Evolutionary conservation across 805 yeast species (phyloP), one percentile per base, ranked within the genome.

Genomic region (Lipomyces anomalus): DNA sequence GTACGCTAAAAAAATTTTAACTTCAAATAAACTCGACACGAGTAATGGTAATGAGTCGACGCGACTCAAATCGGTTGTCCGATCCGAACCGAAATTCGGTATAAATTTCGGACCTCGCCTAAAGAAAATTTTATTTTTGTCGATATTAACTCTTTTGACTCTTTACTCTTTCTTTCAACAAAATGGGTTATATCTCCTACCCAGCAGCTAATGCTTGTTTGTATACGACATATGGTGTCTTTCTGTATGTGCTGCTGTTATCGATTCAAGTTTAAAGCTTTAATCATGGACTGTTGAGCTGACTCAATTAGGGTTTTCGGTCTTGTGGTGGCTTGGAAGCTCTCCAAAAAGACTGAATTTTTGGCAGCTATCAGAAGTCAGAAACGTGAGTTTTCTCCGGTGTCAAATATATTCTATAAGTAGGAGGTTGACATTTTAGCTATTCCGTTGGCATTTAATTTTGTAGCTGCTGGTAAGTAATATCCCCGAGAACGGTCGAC

Each of bases 391-490:
- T 44, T 23, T 11, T 26, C 3, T 22, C 21, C 38, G 26, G 13
- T 20, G n/a, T n/a, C n/a, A n/a, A n/a, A n/a, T n/a, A n/a, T n/a
- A n/a, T n/a, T n/a, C n/a, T n/a, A n/a, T n/a, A n/a, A n/a, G n/a
- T n/a, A n/a, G n/a, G n/a, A n/a, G n/a, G 41, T 41, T 7, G 16
- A 21, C 9, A 32, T 1, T 7, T 23, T 37, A 54, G 67, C 67
- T 28, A 34, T 86, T 13, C 95, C 95, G 1, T 68, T 89, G 56
- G 84, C 95, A 1, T 70, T 89, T 49, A 89, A 89, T 63, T 89
- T 89, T 62, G 78, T 89, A 44, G 97, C 97, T 41, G 80, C 94
- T 55, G 95, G 95, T 76, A 71, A 69, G 84, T 81, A 61, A 16
- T 29, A 34, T 42, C 43, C 17, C 22, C 16, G n/a, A n/a, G n/a